Evolutionary conservation across 2,329 filamentous ascomycete genomes (phyloP).

Genomic region (Sordariomycetes sp.): DNA sequence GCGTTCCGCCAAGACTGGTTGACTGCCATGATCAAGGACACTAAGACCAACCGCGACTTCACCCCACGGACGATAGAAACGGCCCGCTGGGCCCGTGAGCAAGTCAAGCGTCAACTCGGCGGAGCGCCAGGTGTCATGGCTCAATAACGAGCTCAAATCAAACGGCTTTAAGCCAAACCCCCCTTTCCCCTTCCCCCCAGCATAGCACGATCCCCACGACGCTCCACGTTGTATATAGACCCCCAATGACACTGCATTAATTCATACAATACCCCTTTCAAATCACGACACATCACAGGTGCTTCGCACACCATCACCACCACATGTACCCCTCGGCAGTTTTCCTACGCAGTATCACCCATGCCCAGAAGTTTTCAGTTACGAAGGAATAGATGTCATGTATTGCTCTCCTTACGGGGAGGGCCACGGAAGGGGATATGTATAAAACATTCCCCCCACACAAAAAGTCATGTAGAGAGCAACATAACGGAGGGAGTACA

Average conservation of each 20-base stretch:
- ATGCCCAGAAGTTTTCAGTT: conserved; percentile 4
- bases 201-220: conserved; percentile 22
- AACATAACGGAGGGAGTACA: conserved; percentile 2
- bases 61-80: conserved; percentile 80
- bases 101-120: conserved; percentile 83
- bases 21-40: conserved; percentile 82
- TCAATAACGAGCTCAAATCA: conserved; percentile 14
- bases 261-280: conserved; percentile 24
- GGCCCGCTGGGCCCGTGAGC: conserved; percentile 92
- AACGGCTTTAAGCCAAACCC: background rate
- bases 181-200: conserved; percentile 2
- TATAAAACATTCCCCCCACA: conserved; percentile 18
- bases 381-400: conserved; percentile 21
- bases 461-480: conserved; percentile 30
- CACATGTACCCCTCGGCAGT: conserved; percentile 8
- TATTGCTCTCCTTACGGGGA: background rate
- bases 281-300: conserved; percentile 15
- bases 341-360: conserved; percentile 9
- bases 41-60: conserved; percentile 82
- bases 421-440: conserved; percentile 16
- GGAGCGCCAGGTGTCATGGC: conserved; percentile 42
- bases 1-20: conserved; percentile 91
- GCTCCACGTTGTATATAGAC: conserved; percentile 28
- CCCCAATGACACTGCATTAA: conserved; percentile 25
- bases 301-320: conserved; percentile 15